Conservation (phyloP, 106 monocot genomes). For the Amphibolis antarctica region DNA sequence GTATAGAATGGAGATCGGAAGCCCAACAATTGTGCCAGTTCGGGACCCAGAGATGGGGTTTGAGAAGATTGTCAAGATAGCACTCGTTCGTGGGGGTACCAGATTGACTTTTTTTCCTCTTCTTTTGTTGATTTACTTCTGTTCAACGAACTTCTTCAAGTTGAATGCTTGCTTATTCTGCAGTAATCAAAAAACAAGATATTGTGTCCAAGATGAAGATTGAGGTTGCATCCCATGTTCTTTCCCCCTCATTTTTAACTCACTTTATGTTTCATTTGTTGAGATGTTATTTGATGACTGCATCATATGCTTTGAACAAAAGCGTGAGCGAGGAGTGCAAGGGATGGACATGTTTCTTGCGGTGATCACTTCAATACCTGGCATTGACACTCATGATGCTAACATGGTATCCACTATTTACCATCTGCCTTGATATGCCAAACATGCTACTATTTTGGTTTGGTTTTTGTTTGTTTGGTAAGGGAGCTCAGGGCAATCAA, state of each 20-base stretch:
- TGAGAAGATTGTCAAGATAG: slow-evolving; percentile 25
- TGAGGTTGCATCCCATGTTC: slow-evolving; percentile 9
- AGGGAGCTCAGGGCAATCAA: too few species aligned
- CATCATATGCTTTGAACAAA: not conserved
- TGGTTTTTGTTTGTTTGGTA: too few species aligned
- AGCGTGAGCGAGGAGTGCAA: slow-evolving; percentile 20
- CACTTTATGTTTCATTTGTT: not conserved
- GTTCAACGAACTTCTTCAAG: not conserved
- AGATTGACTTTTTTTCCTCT: slow-evolving; percentile 1
- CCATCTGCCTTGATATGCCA: too few species aligned
- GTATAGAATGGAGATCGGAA: slow-evolving; percentile 19
- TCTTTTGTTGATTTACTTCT: not conserved
- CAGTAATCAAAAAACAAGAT: slow-evolving; percentile 23
- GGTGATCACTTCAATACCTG: slow-evolving; percentile 25
- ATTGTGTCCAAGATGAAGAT: slow-evolving; percentile 16
- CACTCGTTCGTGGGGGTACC: slow-evolving; percentile 36
- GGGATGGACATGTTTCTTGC: slow-evolving; percentile 16
- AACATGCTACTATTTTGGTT: too few species aligned
- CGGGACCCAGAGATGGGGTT: slow-evolving; percentile 25
- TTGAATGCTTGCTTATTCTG: not conserved
- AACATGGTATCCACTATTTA: slow-evolving; percentile 10
- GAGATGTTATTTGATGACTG: not conserved
- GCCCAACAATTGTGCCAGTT: slow-evolving; percentile 19
- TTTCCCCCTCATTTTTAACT: not conserved
- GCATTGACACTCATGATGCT: slow-evolving; percentile 26